Evolutionary conservation across 805 yeast species (phyloP), one percentile per base, ranked within the genome.

Genomic region (Ogataea naganishii): DNA sequence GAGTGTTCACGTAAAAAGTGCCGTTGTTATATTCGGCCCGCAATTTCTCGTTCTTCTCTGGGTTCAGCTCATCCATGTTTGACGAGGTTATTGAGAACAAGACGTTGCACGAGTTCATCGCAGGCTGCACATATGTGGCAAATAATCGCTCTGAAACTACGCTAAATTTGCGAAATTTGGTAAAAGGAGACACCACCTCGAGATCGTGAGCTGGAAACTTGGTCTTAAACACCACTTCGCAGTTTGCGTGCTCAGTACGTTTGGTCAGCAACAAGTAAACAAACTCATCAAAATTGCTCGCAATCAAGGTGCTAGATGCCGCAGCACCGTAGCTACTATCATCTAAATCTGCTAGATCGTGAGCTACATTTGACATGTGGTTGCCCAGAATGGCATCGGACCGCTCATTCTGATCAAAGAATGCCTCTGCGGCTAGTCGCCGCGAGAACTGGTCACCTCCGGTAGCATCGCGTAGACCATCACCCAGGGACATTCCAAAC

Each of bases 11-110:
- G n/a, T n/a, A n/a, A n/a, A n/a, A n/a, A n/a, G n/a, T 16, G 18
- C 28, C 14, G 18, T 22, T 6, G 20, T n/a, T 17, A 18, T 25
- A 8, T 8, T 25, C 13, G 18, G 11, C 7, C 16, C 7, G 13
- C 19, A 18, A 14, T 25, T 25, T 16, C 19, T 13, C 14, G 7
- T 7, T 23, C 24, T 23, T 7, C 24, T 23, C n/a, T 6, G 30
- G 24, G 16, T 20, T 27, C 4, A 27, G 15, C 9, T 27, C 30
- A 14, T 27, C 30, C 6, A 27, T 27, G 10, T 27, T 27, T 4
- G 30, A 27, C n/a, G 13, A 15, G 15, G 15, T 16, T n/a, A 27
- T 16, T 7, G 24, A 20, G 17, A 27, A 20, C 18, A 15, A 16
- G 7, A 27, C 14, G 12, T 27, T 20, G 22, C 12, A 20, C 10